Evolutionary conservation across 2,329 filamentous ascomycete species (phyloP), one percentile per base, ranked within the genome.

Genomic region (Sarocladiaceae sp.): DNA sequence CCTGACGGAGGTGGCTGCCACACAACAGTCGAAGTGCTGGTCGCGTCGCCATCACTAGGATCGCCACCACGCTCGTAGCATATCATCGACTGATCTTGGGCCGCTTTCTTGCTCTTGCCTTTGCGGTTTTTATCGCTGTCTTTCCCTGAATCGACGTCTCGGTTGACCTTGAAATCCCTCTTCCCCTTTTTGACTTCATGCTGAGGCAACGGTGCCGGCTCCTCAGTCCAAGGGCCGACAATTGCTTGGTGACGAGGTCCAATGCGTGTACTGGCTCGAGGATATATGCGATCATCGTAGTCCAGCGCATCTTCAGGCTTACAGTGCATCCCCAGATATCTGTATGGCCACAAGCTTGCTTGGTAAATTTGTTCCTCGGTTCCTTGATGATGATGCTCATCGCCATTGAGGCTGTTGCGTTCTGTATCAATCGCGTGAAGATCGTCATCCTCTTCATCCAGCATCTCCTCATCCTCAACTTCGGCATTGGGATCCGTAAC

Each of bases 261-360:
- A 33, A 97, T 77, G 33, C 94, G 87, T 52, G 94, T 97, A 65
- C 92, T 95, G 15, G 94, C 93, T 58, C 94, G 87, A 8, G 94
- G 94, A 64, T 97, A 97, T 58, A 99, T 97, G 57, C 94, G 86
- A 67, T 99, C 94, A 63, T 99, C 94, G 65, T 96, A 96, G 66
- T 99, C 94, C 26, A 99, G 76, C 0, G 90, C 94, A 71, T 99
- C 94, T 68, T 97, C 92, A 1, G 94, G 88, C 59, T 91, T 88
- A 70, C 92, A 97, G 70, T 99, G 94, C 59, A 96, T 91, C 33
- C 94, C 94, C 6, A 99, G 74, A 67, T 99, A 99, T 55, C 94
- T 84, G 74, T 94, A 97, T 2, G 91, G 92, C 94, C 94, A 99
- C 63, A 97, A 82, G 62, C 90, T 94, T 28, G 93, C 91, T 60